phyloP scores from a whole-genome alignment of 257 asterid genomes.

The Euphrasia confusa region DNA sequence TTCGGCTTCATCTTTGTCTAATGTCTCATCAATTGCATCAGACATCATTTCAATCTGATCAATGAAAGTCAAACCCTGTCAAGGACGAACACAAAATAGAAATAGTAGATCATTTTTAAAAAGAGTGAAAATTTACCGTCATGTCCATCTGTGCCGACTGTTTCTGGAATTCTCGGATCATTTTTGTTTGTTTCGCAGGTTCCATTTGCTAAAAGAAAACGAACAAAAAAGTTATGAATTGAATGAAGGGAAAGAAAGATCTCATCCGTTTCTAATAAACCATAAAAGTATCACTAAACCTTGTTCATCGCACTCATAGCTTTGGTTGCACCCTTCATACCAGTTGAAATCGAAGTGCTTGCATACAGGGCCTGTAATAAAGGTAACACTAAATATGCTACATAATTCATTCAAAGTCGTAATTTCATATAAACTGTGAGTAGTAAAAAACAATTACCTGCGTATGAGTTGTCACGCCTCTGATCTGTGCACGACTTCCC shows the following conservation, averaged over 20 bases:
- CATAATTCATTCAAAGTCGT: too few relatives aligned
- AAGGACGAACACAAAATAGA: neutral
- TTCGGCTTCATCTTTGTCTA: neutral
- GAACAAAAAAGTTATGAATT: slow-evolving; percentile 7
- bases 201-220: slow-evolving; percentile 71
- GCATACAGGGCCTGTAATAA: slow-evolving; percentile 71
- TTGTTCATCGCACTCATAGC: slow-evolving; percentile 99
- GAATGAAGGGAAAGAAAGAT: neutral
- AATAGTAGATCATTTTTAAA: neutral
- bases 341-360: slow-evolving; percentile 88
- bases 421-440: neutral
- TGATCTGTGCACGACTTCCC: slow-evolving; percentile 97
- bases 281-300: slow-evolving; percentile 36
- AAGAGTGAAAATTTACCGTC: slow-evolving; percentile 48
- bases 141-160: slow-evolving; percentile 86
- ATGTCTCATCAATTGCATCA: neutral
- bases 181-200: slow-evolving; percentile 83
- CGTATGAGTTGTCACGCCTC: slow-evolving; percentile 94
- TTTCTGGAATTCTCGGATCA: slow-evolving; percentile 84
- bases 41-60: neutral
- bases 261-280: neutral
- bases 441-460: slow-evolving; percentile 44
- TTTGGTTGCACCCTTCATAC: slow-evolving; percentile 99
- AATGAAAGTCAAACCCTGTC: neutral
- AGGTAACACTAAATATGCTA: too few relatives aligned